A percentile compares a stretch with the other conserved stretches of the same genome.
phyloP scores from a whole-genome alignment of 2,329 filamentous ascomycete genomes.

The Ophiostoma ips region DNA sequence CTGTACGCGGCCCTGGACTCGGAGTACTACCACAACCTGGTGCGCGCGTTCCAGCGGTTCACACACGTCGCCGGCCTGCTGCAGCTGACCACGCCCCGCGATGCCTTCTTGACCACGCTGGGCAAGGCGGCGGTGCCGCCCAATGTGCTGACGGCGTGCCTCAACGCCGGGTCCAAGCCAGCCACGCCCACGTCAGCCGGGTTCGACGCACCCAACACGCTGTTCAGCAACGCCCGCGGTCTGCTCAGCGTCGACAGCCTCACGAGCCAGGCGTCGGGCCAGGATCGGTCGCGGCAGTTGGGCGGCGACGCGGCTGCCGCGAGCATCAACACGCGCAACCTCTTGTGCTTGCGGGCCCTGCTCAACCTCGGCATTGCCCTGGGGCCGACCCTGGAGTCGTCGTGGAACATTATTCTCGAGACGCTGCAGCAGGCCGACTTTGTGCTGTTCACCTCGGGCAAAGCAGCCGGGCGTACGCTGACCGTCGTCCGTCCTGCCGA shows the following conservation, averaged over 20 bases:
- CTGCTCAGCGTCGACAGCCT: conserved; percentile 62
- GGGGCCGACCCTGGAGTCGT: conserved; percentile 68
- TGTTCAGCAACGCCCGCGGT: conserved; percentile 57
- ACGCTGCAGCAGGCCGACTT: conserved; percentile 88
- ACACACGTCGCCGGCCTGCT: conserved; percentile 87
- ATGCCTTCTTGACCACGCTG: conserved; percentile 87
- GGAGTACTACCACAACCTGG: conserved; percentile 84
- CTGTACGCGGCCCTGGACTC: conserved; percentile 82
- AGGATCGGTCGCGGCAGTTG: conserved; percentile 45
- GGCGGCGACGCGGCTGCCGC: conserved; percentile 39
- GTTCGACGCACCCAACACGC: conserved; percentile 38
- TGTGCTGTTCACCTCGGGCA: conserved; percentile 55
- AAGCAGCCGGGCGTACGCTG: conserved; percentile 37
- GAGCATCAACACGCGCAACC: conserved; percentile 71
- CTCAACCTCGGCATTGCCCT: conserved; percentile 93
- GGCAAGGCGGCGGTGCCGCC: conserved; percentile 87
- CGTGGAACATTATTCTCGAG: conserved; percentile 86
- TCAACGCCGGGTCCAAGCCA: conserved; percentile 34
- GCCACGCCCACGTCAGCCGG: conserved; percentile 27
- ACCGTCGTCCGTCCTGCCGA: conserved; percentile 33
- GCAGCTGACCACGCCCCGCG: conserved; percentile 69
- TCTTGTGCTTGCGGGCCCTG: conserved; percentile 78
- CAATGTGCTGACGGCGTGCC: conserved; percentile 51
- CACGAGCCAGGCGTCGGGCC: conserved; percentile 41
- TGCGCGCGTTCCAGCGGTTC: conserved; percentile 87